Conservation (phyloP, 176 grass and related monocot genomes). For the Oryza australiensis region DNA sequence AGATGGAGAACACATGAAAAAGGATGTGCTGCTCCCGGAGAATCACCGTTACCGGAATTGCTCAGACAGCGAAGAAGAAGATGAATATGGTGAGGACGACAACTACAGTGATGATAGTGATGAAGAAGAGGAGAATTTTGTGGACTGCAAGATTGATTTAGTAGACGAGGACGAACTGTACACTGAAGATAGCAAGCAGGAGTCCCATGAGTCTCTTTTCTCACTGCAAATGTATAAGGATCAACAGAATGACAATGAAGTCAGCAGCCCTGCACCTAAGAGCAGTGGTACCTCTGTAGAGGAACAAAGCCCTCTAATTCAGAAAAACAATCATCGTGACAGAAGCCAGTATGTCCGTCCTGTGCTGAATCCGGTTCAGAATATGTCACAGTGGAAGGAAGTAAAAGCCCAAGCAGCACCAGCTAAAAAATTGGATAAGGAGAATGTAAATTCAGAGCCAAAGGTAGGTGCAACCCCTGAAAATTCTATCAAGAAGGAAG, state of each 20-base stretch:
- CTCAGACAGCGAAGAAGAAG: conserved; percentile 47
- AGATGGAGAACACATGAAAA: conserved; percentile 13
- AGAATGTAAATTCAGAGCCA: conserved; percentile 35
- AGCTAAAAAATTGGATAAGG: conserved; percentile 43
- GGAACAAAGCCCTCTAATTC: conserved; percentile 43
- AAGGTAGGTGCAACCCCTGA: background rate
- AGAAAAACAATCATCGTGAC: conserved; percentile 50
- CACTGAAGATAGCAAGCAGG: conserved; percentile 55
- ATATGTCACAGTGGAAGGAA: conserved; percentile 83
- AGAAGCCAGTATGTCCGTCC: conserved; percentile 61
- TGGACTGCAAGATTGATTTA: conserved; percentile 58
- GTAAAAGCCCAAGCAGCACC: conserved; percentile 48
- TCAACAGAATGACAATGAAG: conserved; percentile 40
- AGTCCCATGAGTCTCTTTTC: conserved; percentile 83
- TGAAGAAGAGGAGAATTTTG: conserved; percentile 49
- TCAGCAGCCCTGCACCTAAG: conserved; percentile 59
- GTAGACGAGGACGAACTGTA: conserved; percentile 42
- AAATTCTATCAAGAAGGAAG: conserved; percentile 44
- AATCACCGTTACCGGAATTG: conserved; percentile 88
- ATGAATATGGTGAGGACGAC: conserved; percentile 52
- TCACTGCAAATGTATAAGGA: conserved; percentile 64
- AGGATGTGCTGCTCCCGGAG: conserved; percentile 41
- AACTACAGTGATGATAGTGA: conserved; percentile 51
- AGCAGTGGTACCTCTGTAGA: conserved; percentile 38
- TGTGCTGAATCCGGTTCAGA: conserved; percentile 80